These are phyloP conservation scores for Epichloe uncinata DNA, from an alignment of 2,329 filamentous ascomycete species.

Conservation along the genomic window DNA sequence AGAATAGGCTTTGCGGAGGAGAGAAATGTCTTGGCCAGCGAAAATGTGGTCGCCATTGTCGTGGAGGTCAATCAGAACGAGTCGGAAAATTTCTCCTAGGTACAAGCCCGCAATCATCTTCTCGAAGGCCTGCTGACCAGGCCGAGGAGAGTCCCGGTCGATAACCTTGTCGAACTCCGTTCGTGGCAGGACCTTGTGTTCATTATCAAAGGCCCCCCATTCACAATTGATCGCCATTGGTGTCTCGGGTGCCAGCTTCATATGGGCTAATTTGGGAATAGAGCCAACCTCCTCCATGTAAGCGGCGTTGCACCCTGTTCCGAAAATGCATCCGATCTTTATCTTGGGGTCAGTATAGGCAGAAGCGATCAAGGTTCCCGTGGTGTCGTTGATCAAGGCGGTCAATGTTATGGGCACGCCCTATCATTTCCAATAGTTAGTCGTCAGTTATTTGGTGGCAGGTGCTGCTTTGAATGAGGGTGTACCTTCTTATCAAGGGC, in stretches of 20 bases:
- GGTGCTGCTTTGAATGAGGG: background rate
- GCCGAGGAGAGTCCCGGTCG: slow-evolving; percentile 82
- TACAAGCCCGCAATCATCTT: slow-evolving; percentile 97
- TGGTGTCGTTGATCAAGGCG: slow-evolving; percentile 94
- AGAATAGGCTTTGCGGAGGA: slow-evolving; percentile 74
- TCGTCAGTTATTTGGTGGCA: background rate
- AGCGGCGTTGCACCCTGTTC: slow-evolving; percentile 93
- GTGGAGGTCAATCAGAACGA: slow-evolving; percentile 74
- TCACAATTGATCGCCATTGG: slow-evolving; percentile 97
- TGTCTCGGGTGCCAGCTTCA: slow-evolving; percentile 72
- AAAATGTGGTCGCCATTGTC: slow-evolving; percentile 72
- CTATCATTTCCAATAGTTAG: slow-evolving; percentile 24
- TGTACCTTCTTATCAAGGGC: slow-evolving; percentile 49
- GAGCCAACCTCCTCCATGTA: slow-evolving; percentile 92
- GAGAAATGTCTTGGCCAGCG: slow-evolving; percentile 64
- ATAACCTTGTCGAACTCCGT: slow-evolving; percentile 79
- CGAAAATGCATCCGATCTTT: slow-evolving; percentile 95
- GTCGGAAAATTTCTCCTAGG: slow-evolving; percentile 85
- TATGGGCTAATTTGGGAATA: slow-evolving; percentile 84
- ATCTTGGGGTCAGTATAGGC: slow-evolving; percentile 90
- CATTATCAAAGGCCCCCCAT: slow-evolving; percentile 93
- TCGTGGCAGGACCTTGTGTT: slow-evolving; percentile 72
- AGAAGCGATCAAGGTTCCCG: slow-evolving; percentile 90
- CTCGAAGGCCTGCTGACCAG: slow-evolving; percentile 90
- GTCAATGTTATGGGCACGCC: slow-evolving; percentile 84